phyloP scores from a whole-genome alignment of 1,284 basidiomycete genomes.

The Heliocybe sulcata region DNA sequence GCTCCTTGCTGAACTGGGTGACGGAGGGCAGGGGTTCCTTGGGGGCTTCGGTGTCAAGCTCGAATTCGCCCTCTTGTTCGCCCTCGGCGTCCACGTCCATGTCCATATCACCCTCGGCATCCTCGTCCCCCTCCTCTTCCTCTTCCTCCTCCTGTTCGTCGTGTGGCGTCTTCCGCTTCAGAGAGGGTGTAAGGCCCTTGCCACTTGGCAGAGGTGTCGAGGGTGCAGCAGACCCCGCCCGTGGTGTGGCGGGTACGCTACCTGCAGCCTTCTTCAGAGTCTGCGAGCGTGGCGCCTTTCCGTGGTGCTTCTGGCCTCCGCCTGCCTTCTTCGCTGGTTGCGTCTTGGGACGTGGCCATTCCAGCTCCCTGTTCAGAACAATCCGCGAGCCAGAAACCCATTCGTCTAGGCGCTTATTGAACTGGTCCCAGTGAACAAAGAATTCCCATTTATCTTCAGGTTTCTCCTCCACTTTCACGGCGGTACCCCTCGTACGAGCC shows the following conservation, averaged over 20 bases:
- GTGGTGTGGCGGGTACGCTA: not conserved
- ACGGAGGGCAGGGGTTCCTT: slow-evolving; percentile 36
- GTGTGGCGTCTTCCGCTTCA: slow-evolving; percentile 60
- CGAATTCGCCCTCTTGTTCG: slow-evolving; percentile 37
- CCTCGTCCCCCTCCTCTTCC: slow-evolving; percentile 57
- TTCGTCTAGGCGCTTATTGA: slow-evolving; percentile 98
- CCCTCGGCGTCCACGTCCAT: slow-evolving; percentile 43
- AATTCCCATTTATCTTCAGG: slow-evolving; percentile 83
- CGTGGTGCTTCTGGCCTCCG: slow-evolving; percentile 17
- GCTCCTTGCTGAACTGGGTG: slow-evolving; percentile 83
- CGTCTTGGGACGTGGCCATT: slow-evolving; percentile 91
- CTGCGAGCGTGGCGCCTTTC: slow-evolving; percentile 12
- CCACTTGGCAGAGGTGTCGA: slow-evolving; percentile 2
- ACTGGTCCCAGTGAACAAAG: slow-evolving; percentile 96
- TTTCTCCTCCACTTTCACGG: slow-evolving; percentile 36
- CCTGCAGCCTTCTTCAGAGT: slow-evolving; percentile 24
- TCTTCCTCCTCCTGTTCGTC: slow-evolving; percentile 48
- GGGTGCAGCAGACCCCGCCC: not conserved
- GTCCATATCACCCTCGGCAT: slow-evolving; percentile 46
- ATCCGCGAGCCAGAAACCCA: slow-evolving; percentile 93
- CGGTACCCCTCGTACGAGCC: slow-evolving; percentile 26
- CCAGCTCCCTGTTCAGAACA: slow-evolving; percentile 80
- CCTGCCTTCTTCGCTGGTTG: slow-evolving; percentile 42
- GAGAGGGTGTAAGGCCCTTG: slow-evolving; percentile 36
- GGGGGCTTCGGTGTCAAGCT: slow-evolving; percentile 24